phyloP scores from a whole-genome alignment of 805 yeast species.

The Pichia rugopelliculosa region DNA sequence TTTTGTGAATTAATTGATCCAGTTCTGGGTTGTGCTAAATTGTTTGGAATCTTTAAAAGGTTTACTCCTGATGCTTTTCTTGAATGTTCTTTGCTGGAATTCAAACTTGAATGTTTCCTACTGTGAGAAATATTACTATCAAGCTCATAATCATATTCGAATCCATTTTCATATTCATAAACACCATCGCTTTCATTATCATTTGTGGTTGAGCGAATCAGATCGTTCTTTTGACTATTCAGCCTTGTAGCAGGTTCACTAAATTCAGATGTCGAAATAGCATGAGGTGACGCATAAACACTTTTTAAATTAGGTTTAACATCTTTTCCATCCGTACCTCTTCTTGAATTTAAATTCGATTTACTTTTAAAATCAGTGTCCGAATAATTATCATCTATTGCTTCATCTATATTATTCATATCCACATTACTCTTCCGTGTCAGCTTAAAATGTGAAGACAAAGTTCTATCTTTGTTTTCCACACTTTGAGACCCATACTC shows the following conservation, averaged over 20 bases:
- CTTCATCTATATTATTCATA: conserved; percentile 2
- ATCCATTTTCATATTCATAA: conserved; percentile 13
- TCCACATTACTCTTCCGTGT: not conserved
- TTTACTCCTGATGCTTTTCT: conserved; percentile 3
- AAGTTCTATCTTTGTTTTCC: not conserved
- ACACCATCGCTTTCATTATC: conserved; percentile 10
- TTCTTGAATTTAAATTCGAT: not conserved
- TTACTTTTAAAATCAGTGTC: not conserved
- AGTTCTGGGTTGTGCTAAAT: too few relatives aligned
- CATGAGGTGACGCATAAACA: conserved; percentile 3
- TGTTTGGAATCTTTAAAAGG: not conserved
- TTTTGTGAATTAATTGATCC: not conserved
- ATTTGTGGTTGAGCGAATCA: not conserved
- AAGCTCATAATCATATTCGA: conserved; percentile 15
- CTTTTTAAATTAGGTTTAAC: not conserved
- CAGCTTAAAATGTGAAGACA: not conserved
- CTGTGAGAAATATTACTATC: conserved; percentile 1
- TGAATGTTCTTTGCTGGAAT: conserved; percentile 1
- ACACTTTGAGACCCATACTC: not conserved
- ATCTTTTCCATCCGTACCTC: not conserved
- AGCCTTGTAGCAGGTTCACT: conserved; percentile 1
- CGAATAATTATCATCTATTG: conserved; percentile 1
- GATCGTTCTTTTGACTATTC: not conserved
- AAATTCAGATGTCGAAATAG: conserved; percentile 1
- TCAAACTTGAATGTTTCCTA: not conserved